Evolutionary conservation across 1,284 basidiomycete species (phyloP).

Genomic region (Papiliotrema nemorosa): DNA sequence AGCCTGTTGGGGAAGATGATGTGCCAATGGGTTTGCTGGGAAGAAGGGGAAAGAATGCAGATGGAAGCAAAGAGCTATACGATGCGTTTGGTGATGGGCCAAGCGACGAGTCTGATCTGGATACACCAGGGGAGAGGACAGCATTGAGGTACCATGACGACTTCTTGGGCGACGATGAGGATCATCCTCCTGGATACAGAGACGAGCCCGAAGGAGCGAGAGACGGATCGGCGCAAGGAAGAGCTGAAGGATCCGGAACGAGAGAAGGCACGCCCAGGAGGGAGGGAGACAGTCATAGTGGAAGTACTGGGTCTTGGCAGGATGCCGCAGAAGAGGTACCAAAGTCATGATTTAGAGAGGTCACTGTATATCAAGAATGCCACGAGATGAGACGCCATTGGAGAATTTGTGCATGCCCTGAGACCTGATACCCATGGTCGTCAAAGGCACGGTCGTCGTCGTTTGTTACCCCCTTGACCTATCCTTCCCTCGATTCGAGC

Average conservation of each 20-base stretch:
- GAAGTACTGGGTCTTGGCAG: not conserved
- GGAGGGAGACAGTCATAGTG: not conserved
- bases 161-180: conserved; percentile 34
- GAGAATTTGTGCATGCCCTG: no score
- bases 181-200: conserved; percentile 18
- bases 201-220: conserved; percentile 21
- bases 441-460: no score
- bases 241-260: no score
- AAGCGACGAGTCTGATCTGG: conserved; percentile 38
- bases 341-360: no score
- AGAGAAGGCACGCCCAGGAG: conserved; percentile 1
- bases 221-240: not conserved
- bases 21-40: conserved; percentile 65
- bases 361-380: no score
- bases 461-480: no score
- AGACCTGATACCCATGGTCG: no score
- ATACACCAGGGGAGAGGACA: conserved; percentile 18
- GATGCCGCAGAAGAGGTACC: not conserved
- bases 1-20: conserved; percentile 64
- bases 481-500: no score
- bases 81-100: conserved; percentile 78
- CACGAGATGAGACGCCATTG: no score
- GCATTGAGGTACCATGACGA: conserved; percentile 47
- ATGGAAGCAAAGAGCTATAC: conserved; percentile 67
- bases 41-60: conserved; percentile 45